Conservation (phyloP, 2,329 filamentous ascomycete species). For the Nectriaceae sp. region DNA sequence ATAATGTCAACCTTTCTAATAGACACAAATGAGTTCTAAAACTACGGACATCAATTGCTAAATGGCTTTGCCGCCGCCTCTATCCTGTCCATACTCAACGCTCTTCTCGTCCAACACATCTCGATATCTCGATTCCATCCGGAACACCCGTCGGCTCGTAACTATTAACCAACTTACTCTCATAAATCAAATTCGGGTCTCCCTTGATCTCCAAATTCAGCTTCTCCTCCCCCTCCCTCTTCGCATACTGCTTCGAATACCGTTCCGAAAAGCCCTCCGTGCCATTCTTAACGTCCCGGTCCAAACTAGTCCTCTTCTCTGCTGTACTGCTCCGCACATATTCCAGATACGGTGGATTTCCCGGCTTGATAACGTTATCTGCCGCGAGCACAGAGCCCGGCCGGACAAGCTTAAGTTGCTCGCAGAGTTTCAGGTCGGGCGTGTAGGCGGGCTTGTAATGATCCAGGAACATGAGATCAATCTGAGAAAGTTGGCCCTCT, state of each 20-base stretch:
- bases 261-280: constrained; percentile 42
- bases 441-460: constrained; percentile 79
- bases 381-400: constrained; percentile 65
- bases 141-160: constrained; percentile 69
- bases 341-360: constrained; percentile 69
- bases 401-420: constrained; percentile 66
- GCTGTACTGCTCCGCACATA: constrained; percentile 68
- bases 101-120: constrained; percentile 47
- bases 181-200: constrained; percentile 66
- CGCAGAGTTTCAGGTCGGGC: constrained; percentile 74
- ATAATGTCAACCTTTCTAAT: too few species aligned
- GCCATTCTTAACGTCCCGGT: constrained; percentile 37
- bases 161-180: constrained; percentile 63
- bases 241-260: constrained; percentile 56
- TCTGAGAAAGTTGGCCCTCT: constrained; percentile 53
- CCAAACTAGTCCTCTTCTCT: constrained; percentile 51
- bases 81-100: too few species aligned
- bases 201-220: constrained; percentile 42
- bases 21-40: too few species aligned
- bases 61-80: too few species aligned
- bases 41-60: too few species aligned
- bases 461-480: constrained; percentile 78
- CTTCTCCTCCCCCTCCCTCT: constrained; percentile 49
- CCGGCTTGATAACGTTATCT: constrained; percentile 72
- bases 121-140: constrained; percentile 67